Base-by-base conservation (phyloP, 1,284 basidiomycete genomes). In the Malassezia pachydermatis region DNA sequence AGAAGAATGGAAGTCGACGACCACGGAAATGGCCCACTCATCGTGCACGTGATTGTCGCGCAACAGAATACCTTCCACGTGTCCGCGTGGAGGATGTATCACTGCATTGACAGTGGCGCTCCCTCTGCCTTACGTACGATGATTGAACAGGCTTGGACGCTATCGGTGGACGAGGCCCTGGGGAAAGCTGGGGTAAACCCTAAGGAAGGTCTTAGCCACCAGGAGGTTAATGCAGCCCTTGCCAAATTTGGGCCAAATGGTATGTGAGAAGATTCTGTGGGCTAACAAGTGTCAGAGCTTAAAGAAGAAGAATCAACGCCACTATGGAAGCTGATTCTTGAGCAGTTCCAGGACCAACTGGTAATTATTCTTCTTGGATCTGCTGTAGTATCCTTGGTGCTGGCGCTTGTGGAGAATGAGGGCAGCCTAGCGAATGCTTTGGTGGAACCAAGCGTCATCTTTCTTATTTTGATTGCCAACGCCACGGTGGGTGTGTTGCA, bases 231-330 rank as follows among this genome's bases (percentile, higher is more conserved):
- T 17, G 17, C 51, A 34, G 53, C 55, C 13, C 48, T 48, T 36
- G 50, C 30, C 23, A 40, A 59, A 42, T 64, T 62, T 47, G 66
- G 66, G 14, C 13, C 38, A 37, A 68, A 68, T 41, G 57, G 58
- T 44, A 36, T 28, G 41, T 44, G 4, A 16, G n/a, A n/a, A 20
- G 8, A n/a, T n/a, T 2, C 9, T 19, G 24, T 13, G 17, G 7
- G 11, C 34, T 52, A 34, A 38, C 25, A 2, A 16, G 16, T 6
- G n/a, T n/a, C 32, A 52, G 51, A 40, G n/a, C 78, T 95, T 11
- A 87, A 88, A 13, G 88, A 94, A 65, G 84, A 90, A 13, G 82
- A 85, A 0, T 76, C 86, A 1, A 94, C 88, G 3, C 88, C 92
- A 4, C 73, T 98, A 35, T 89, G 87, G 85, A 80, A 86, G 65